Base-by-base conservation (phyloP, 2,329 filamentous ascomycete species). In the Alternaria arborescens region DNA sequence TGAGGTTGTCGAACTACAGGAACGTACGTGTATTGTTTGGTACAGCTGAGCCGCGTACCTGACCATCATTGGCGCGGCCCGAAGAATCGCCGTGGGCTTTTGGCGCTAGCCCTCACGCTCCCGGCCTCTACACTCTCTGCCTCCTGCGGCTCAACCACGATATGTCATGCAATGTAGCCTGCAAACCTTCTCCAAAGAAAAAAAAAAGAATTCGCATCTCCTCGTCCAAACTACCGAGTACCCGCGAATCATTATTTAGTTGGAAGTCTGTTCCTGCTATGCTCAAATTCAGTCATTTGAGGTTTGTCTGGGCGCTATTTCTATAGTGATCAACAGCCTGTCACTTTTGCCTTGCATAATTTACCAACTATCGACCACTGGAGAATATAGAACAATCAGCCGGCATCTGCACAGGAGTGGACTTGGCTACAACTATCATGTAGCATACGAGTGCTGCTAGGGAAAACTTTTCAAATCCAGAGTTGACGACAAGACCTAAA, bases 31-130 rank as follows among this genome's bases (percentile, higher is more conserved):
- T 12, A 48, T 47, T 22, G 46, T 56, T 46, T 43, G 40, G 41
- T 32, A 22, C 40, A 38, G 60, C 51, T 62, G 38, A 52, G 34
- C 36, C 47, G 54, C 54, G 58, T 61, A 48, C 58, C 54, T 58
- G 58, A 58, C 12, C 54, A 61, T 52, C 42, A 43, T 32, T 42
- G 47, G 53, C 34, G 42, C 58, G 47, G 58, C 42, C 58, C 58
- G 58, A 61, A 52, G 42, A 58, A 28, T 42, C 30, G 41, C 58
- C 58, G 58, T 34, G 26, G 36, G 11, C 28, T 11, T 30, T 20
- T 47, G 26, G 53, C 46, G 58, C 53, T 60, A 60, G 52, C 41
- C 20, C 22, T 12, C 32, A 14, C 12, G 14, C 32, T 36, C 12
- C 32, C 12, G 14, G 32, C 32, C 32, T 34, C 12, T 34, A 14